Evolutionary conservation across 257 asterid genomes (phyloP).

Genomic region (Penstemon eatonii): DNA sequence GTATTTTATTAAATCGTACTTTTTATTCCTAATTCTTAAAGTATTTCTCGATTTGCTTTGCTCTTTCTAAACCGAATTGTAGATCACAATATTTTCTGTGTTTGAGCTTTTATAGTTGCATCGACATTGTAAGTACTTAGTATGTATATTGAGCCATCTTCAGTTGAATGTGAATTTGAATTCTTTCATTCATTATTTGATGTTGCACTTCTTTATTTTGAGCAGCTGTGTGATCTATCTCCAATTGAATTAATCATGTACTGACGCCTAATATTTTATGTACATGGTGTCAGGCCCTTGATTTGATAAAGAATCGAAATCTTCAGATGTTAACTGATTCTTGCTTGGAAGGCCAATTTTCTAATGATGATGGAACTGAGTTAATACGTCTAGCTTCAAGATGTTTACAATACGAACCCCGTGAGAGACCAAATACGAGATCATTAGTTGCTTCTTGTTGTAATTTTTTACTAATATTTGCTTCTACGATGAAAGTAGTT

Average conservation of each 20-base stretch:
- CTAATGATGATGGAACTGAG: constrained; percentile 71
- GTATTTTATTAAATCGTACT: no score
- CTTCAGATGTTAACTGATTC: constrained; percentile 78
- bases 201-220: neutral
- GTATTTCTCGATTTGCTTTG: no score
- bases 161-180: constrained; percentile 3
- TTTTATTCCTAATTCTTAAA: no score
- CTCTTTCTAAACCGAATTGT: no score
- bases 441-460: constrained; percentile 51
- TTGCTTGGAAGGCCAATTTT: constrained; percentile 73
- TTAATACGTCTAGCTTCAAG: constrained; percentile 72
- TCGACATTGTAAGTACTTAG: constrained; percentile 9
- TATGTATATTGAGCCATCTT: neutral
- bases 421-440: constrained; percentile 72
- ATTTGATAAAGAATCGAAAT: constrained; percentile 73
- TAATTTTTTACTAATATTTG: no score
- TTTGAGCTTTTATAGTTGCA: neutral
- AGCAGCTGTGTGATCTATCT: neutral
- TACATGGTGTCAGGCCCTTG: constrained; percentile 60
- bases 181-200: neutral
- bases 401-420: constrained; percentile 71
- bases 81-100: neutral
- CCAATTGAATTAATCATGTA: neutral
- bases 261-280: constrained; percentile 15
- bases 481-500: no score